A percentile compares a stretch with the other conserved stretches of the same genome.
phyloP scores from a whole-genome alignment of 2,329 filamentous ascomycete species.

The Septoria linicola region DNA sequence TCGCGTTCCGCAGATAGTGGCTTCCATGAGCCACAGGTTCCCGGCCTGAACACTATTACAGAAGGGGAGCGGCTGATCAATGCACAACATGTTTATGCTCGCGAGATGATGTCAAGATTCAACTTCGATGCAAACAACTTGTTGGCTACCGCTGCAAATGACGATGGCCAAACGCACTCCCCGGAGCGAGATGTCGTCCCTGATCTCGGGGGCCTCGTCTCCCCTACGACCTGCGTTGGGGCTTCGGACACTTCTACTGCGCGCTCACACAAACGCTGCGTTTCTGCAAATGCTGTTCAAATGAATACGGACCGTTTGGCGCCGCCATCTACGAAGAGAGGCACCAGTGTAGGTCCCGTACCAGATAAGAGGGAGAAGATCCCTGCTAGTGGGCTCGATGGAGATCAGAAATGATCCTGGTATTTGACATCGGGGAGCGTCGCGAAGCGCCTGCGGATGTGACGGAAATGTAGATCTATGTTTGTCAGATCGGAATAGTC shows the following conservation, averaged over 20 bases:
- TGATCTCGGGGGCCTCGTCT: constrained; percentile 10
- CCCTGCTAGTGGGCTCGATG: constrained; percentile 13
- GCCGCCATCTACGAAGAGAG: constrained; percentile 20
- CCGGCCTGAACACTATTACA: constrained; percentile 7
- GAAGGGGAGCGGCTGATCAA: constrained; percentile 17
- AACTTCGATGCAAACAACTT: constrained; percentile 5
- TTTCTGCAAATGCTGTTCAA: constrained; percentile 33
- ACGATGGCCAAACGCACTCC: neutral
- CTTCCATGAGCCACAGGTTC: constrained; percentile 29
- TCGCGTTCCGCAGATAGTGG: constrained; percentile 32
- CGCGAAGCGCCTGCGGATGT: constrained; percentile 4
- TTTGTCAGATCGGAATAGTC: neutral
- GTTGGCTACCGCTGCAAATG: neutral
- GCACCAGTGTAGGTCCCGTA: constrained; percentile 27
- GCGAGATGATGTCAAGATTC: constrained; percentile 27
- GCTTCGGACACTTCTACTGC: constrained; percentile 8
- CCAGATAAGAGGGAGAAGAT: constrained; percentile 7
- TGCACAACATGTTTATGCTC: constrained; percentile 28
- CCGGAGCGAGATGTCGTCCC: constrained; percentile 12
- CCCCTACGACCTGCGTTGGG: constrained; percentile 10
- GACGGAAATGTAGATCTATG: constrained; percentile 9
- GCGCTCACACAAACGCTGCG: constrained; percentile 27
- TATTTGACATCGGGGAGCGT: constrained; percentile 3
- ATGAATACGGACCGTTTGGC: constrained; percentile 26
- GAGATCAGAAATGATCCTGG: neutral